Evolutionary conservation across 2,329 filamentous ascomycete genomes (phyloP), one percentile per base, ranked within the genome.

Genomic region (Canariomyces notabilis): DNA sequence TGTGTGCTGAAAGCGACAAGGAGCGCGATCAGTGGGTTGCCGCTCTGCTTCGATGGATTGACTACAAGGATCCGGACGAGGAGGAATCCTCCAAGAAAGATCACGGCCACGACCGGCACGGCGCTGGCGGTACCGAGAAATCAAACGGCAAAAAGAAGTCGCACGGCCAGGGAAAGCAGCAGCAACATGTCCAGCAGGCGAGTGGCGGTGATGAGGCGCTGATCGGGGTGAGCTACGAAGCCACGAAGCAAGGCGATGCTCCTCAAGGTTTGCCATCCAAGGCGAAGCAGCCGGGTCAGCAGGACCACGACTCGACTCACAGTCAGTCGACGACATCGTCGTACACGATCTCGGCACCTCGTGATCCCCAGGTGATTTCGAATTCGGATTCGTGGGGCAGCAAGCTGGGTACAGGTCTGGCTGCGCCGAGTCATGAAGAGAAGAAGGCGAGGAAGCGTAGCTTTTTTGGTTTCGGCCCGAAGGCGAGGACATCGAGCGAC

Each of bases 11-110:
- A 66, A 97, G 87, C 59, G 93, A 98, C 59, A 77, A 76, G 49
- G 93, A 98, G 69, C 82, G 93, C 49, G 93, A 98, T 66, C 76
- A 84, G 36, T 98, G 93, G 93, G 91, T 98, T 1, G 87, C 94
- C 47, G 85, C 87, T 18, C 72, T 98, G 33, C 71, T 97, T 49
- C 85, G 88, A 56, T 95, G 94, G 74, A 90, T 95, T 33, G 89
- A 96, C 59, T 83, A 79, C 59, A 76, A 74, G 42, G 82, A 86
- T 33, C 70, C 75, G 2, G 73, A 78, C 14, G 75, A 85, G 11
- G 80, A 76, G 48, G 72, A 75, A 31, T 42, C 37, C 4, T 31
- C 60, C 18, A 69, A 69, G 42, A 57, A 68, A 53, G 60, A 64
- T 22, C 55, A 63, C 23, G 46, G 55, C 18, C 68, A 72, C 9